These are phyloP conservation scores for Cryptococcus depauperatus DNA, from an alignment of 1,284 basidiomycete species.

Conservation along the genomic window DNA sequence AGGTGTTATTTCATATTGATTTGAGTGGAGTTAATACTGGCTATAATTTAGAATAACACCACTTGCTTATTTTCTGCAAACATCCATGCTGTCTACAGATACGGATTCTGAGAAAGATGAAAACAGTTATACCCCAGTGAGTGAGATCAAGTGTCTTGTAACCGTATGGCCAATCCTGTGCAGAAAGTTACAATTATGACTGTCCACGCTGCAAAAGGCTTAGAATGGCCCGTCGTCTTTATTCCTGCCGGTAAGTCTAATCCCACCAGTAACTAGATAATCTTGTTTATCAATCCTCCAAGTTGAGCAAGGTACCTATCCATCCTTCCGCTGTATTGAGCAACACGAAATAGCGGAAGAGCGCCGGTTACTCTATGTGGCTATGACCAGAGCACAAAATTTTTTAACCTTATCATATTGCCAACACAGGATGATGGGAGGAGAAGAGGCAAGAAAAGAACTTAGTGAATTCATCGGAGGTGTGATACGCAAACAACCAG, in stretches of 20 bases:
- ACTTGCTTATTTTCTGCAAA: conserved; percentile 70
- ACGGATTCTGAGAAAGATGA: conserved; percentile 58
- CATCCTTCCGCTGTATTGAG: conserved; percentile 58
- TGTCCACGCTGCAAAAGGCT: conserved; percentile 81
- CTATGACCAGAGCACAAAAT: conserved; percentile 77
- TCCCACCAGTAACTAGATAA: background rate
- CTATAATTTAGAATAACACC: conserved; percentile 52
- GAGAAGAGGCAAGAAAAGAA: conserved; percentile 35
- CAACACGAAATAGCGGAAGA: conserved; percentile 71
- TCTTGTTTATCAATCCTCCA: background rate
- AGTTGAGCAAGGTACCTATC: conserved; percentile 72
- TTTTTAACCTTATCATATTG: conserved; percentile 49
- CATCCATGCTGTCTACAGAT: conserved; percentile 77
- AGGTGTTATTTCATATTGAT: conserved; percentile 5
- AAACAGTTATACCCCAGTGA: conserved; percentile 51
- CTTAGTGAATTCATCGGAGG: conserved; percentile 36
- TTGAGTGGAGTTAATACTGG: background rate
- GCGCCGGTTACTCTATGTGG: conserved; percentile 76
- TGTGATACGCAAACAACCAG: conserved; percentile 11
- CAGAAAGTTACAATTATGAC: conserved; percentile 81
- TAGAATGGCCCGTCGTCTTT: conserved; percentile 71
- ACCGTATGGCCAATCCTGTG: background rate
- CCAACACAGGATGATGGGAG: conserved; percentile 38
- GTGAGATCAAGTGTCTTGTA: conserved; percentile 40
- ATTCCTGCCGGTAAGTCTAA: conserved; percentile 37